Base-by-base conservation (phyloP, 306 rosid species). In the Mucuna pruriens region DNA sequence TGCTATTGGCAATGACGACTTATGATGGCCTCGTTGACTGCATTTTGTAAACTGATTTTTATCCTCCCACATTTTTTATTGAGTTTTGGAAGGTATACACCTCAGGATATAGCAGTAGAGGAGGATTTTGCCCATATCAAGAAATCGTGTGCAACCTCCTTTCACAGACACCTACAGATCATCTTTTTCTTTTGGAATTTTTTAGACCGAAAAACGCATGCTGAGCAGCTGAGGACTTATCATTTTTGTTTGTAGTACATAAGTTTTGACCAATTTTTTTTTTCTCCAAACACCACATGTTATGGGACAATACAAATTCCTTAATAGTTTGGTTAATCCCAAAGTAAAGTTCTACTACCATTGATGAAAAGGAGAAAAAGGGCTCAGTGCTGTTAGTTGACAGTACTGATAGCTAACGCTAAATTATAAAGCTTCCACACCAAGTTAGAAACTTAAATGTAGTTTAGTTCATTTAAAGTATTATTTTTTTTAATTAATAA, bases 1-100 rank as follows among this genome's bases (percentile, higher is more conserved):
- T 70, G 89, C 74, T 48, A 87, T 95, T 36, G 85, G 94, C 85
- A 95, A 92, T 26, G 94, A 86, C 2, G 94, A 90, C 42, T 85
- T 92, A 83, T 95, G 81, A 92, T 60, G 49, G 71, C 58, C 13
- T 54, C 7, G 39, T 42, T 76, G 51, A 66, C 51, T 20, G 38
- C 65, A 75, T 62, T 58, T 20, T 69, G 74, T 63, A 77, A 36
- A 81, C 67, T 74, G 36, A 58, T 66, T 39, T 29, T 39, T 16
- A 68, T 62, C 79, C 16, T 29, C 44, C 17, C 6, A 45, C 22
- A 33, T 77, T 65, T 33, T 72, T 42, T 46, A 49, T 66, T 44
- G 45, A 67, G 36, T 74, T 71, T 64, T 65, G 78, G 45, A 62
- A 67, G 34, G 55, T 84, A 62, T 70, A 81, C 61, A 52, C 33